phyloP scores from a whole-genome alignment of 2,329 filamentous ascomycete genomes.

The Boeremia lycopersici region DNA sequence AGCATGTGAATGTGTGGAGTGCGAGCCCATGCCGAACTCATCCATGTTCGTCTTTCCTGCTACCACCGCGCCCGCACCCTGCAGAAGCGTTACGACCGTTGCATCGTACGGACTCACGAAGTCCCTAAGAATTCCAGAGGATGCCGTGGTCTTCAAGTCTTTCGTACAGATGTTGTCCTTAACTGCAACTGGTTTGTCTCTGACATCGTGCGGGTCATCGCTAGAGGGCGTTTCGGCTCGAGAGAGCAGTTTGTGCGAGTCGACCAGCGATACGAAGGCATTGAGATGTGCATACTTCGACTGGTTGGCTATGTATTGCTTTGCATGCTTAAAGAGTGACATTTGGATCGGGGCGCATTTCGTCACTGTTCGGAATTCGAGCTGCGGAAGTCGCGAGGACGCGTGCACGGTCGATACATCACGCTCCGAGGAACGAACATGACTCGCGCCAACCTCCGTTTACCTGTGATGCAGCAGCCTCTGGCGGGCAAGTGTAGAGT shows the following conservation, averaged over 20 bases:
- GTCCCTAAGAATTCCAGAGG: conserved; percentile 70
- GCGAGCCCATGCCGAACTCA: conserved; percentile 94
- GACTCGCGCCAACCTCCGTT: background rate
- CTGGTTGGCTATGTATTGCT: conserved; percentile 44
- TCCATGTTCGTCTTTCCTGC: conserved; percentile 91
- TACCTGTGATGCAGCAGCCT: background rate
- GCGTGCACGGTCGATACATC: conserved; percentile 7
- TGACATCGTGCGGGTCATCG: conserved; percentile 6
- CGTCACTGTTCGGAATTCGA: conserved; percentile 17
- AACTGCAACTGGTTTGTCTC: conserved; percentile 51
- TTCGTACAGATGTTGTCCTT: conserved; percentile 60
- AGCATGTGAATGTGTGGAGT: conserved; percentile 71
- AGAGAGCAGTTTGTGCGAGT: conserved; percentile 29
- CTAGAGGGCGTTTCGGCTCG: conserved; percentile 24
- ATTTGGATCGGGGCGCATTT: conserved; percentile 40
- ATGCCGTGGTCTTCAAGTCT: conserved; percentile 72
- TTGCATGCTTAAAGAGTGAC: conserved; percentile 48
- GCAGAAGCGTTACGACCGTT: conserved; percentile 75
- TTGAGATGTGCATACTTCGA: conserved; percentile 43
- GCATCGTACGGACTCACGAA: conserved; percentile 82
- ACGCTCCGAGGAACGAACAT: background rate
- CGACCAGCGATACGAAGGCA: conserved; percentile 44
- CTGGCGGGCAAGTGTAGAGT: background rate
- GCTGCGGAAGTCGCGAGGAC: conserved; percentile 11
- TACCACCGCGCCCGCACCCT: conserved; percentile 65